These are phyloP conservation scores for Taphrina deformans DNA, from an alignment of 1,139 yeast species.

Conservation along the genomic window DNA sequence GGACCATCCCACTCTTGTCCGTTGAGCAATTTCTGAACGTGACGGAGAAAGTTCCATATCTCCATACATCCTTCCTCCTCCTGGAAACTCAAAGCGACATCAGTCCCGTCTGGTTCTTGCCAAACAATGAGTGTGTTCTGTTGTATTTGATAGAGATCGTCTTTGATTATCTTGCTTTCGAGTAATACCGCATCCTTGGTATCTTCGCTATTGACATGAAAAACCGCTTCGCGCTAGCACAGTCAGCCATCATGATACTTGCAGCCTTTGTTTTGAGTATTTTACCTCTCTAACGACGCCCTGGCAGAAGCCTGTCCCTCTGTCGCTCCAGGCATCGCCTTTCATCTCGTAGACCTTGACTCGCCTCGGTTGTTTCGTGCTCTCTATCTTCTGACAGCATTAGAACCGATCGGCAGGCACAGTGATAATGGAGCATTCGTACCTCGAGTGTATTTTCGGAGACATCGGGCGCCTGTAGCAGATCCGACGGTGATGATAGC, in stretches of 20 bases:
- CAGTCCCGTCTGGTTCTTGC: conserved; percentile 78
- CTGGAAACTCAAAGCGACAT: conserved; percentile 87
- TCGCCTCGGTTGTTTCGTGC: conserved; percentile 46
- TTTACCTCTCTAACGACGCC: conserved; percentile 57
- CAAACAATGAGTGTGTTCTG: conserved; percentile 89
- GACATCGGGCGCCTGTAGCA: conserved; percentile 23
- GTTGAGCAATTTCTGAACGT: conserved; percentile 33
- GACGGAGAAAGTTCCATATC: conserved; percentile 51
- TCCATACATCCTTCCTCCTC: conserved; percentile 87
- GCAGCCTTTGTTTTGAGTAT: not conserved
- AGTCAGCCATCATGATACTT: not conserved
- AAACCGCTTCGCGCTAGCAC: conserved; percentile 52
- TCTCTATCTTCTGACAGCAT: conserved; percentile 4
- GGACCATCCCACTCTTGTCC: conserved; percentile 29
- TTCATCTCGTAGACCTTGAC: conserved; percentile 84
- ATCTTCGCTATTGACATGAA: conserved; percentile 72
- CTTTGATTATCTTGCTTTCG: conserved; percentile 66
- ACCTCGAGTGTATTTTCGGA: conserved; percentile 9
- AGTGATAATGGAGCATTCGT: not conserved
- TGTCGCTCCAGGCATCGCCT: conserved; percentile 84
- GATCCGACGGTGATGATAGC: conserved; percentile 22
- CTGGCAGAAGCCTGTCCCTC: conserved; percentile 87
- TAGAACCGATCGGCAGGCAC: not conserved
- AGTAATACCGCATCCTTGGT: conserved; percentile 61
- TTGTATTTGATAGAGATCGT: conserved; percentile 84